Percentiles rank a stretch among this genome's conserved stretches.
Conservation (phyloP, 768 basidiomycete species). For the Tulasnella sp. region DNA sequence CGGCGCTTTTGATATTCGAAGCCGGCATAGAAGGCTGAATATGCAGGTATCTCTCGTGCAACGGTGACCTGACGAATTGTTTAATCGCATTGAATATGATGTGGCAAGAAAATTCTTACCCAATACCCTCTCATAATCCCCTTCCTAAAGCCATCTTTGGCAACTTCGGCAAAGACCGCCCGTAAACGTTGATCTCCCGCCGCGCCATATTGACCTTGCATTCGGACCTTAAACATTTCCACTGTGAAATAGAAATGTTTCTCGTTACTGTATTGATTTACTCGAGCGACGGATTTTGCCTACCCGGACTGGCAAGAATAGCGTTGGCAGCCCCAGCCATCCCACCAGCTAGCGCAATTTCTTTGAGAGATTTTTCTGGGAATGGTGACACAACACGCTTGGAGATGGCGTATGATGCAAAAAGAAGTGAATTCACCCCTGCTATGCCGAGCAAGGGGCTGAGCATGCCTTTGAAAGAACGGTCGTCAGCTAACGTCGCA, state of each 20-base stretch:
- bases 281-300: conserved; percentile 20
- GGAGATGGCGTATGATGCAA: conserved; percentile 81
- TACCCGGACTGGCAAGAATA: conserved; percentile 82
- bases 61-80: conserved; percentile 60
- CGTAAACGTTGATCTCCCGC: conserved; percentile 70
- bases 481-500: not conserved
- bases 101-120: conserved; percentile 41
- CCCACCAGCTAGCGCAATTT: conserved; percentile 77
- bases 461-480: conserved; percentile 57
- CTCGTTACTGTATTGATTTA: not conserved
- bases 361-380: conserved; percentile 66
- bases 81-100: not conserved
- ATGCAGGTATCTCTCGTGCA: conserved; percentile 89
- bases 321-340: conserved; percentile 92
- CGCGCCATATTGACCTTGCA: conserved; percentile 92
- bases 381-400: conserved; percentile 82
- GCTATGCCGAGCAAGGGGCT: conserved; percentile 89
- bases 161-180: conserved; percentile 71
- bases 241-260: conserved; percentile 39
- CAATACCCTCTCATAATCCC: conserved; percentile 98
- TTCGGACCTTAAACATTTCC: conserved; percentile 97
- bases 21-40: conserved; percentile 72
- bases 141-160: conserved; percentile 68
- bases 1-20: conserved; percentile 85
- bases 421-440: conserved; percentile 91